Percentiles rank a stretch among this genome's conserved stretches.
phyloP scores from a whole-genome alignment of 2,329 filamentous ascomycete genomes.

The Cladosporium colombiae region DNA sequence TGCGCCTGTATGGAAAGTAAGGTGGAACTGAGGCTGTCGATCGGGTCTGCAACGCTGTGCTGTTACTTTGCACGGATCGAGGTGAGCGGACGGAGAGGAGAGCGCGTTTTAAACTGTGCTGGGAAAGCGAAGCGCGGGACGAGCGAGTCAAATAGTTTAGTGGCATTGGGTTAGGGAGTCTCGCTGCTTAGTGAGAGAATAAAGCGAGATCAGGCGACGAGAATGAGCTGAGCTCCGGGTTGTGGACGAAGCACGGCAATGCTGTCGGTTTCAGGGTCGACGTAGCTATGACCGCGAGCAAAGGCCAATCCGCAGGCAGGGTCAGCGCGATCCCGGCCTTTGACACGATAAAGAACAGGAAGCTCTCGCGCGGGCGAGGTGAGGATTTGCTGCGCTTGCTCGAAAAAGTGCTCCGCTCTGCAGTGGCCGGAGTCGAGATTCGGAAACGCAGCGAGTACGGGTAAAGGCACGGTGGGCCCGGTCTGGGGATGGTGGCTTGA shows the following conservation, averaged over 20 bases:
- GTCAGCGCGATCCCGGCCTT: not conserved
- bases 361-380: not conserved
- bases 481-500: slow-evolving; percentile 9
- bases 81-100: not conserved
- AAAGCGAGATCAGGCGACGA: slow-evolving; percentile 13
- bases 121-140: slow-evolving; percentile 5
- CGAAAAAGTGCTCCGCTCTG: slow-evolving; percentile 14
- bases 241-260: slow-evolving; percentile 16
- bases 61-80: slow-evolving; percentile 1
- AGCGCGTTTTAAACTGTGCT: slow-evolving; percentile 5
- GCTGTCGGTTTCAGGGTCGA: not conserved
- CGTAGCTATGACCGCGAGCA: slow-evolving; percentile 4
- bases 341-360: slow-evolving; percentile 19
- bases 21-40: slow-evolving; percentile 25
- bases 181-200: not conserved
- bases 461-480: slow-evolving; percentile 13
- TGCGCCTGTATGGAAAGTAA: slow-evolving; percentile 6
- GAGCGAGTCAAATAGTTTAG: slow-evolving; percentile 14
- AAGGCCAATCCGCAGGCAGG: slow-evolving; percentile 14
- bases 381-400: slow-evolving; percentile 15
- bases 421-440: slow-evolving; percentile 10
- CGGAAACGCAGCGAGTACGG: not conserved
- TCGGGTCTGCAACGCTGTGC: slow-evolving; percentile 1
- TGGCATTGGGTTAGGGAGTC: slow-evolving; percentile 2
- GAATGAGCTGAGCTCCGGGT: slow-evolving; percentile 7